These are phyloP conservation scores for Solanum chilense DNA, from an alignment of 257 asterid genomes.

Conservation along the genomic window DNA sequence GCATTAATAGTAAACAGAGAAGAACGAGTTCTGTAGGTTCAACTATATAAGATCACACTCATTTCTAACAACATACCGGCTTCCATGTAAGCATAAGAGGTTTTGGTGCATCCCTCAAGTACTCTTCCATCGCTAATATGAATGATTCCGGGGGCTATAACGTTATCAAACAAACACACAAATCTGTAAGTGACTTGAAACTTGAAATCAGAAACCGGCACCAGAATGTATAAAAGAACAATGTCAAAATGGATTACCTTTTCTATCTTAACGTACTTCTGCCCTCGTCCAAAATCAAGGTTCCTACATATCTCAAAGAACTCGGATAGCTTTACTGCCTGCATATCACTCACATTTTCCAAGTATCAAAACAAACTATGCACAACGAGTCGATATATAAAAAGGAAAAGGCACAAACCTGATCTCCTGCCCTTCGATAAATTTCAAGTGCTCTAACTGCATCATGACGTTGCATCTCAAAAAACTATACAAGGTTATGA, in stretches of 20 bases:
- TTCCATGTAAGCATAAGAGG: constrained; percentile 49
- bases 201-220: not conserved
- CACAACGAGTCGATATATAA: not conserved
- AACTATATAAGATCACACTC: not conserved
- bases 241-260: constrained; percentile 26
- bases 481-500: constrained; percentile 29
- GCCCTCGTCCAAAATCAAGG: constrained; percentile 59
- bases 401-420: constrained; percentile 22
- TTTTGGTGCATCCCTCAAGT: constrained; percentile 56
- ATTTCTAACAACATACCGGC: constrained; percentile 21
- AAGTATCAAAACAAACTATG: not conserved
- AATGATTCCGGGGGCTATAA: constrained; percentile 48
- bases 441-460: constrained; percentile 74
- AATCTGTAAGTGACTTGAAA: not conserved
- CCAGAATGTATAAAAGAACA: not conserved
- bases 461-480: constrained; percentile 65
- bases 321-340: constrained; percentile 60
- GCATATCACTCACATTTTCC: constrained; percentile 1
- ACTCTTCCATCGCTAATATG: constrained; percentile 65
- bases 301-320: constrained; percentile 71
- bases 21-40: not conserved
- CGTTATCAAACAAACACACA: not conserved
- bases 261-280: constrained; percentile 63
- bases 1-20: not conserved
- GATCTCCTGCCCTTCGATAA: constrained; percentile 52